phyloP scores from a whole-genome alignment of 2,329 filamentous ascomycete genomes.

The Penicillium sp. region DNA sequence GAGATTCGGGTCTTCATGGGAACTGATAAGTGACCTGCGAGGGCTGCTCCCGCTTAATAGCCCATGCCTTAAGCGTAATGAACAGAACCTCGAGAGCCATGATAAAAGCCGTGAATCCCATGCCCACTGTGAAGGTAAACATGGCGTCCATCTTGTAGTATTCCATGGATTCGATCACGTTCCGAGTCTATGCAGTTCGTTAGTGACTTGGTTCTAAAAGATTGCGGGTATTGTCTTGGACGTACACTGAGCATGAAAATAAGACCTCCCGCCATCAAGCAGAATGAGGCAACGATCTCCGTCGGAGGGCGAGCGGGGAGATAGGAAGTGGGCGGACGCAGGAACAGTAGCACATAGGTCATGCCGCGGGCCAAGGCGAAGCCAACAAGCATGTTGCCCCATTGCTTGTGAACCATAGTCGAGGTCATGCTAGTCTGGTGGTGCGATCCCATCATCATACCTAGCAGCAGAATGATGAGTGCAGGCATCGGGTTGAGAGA shows the following conservation, averaged over 20 bases:
- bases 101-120: constrained; percentile 77
- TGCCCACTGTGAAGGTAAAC: constrained; percentile 87
- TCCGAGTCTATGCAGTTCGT: constrained; percentile 59
- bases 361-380: constrained; percentile 75
- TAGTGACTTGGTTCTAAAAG: constrained; percentile 3
- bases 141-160: constrained; percentile 78
- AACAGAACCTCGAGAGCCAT: constrained; percentile 82
- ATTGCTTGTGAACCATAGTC: constrained; percentile 90
- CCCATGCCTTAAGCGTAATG: constrained; percentile 87
- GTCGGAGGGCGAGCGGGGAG: constrained; percentile 83
- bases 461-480: constrained; percentile 80
- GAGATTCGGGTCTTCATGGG: constrained; percentile 13
- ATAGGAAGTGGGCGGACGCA: constrained; percentile 77
- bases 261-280: constrained; percentile 80
- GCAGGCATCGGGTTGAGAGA: constrained; percentile 88
- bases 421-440: constrained; percentile 81
- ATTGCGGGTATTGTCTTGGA: constrained; percentile 23
- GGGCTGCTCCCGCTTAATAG: constrained; percentile 50
- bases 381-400: constrained; percentile 81
- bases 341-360: constrained; percentile 77
- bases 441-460: constrained; percentile 94
- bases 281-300: constrained; percentile 84
- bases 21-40: constrained; percentile 34
- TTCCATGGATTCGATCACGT: constrained; percentile 76
- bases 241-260: constrained; percentile 89